Conservation (phyloP, 2,329 filamentous ascomycete species). For the Tolypocladium tropicale region DNA sequence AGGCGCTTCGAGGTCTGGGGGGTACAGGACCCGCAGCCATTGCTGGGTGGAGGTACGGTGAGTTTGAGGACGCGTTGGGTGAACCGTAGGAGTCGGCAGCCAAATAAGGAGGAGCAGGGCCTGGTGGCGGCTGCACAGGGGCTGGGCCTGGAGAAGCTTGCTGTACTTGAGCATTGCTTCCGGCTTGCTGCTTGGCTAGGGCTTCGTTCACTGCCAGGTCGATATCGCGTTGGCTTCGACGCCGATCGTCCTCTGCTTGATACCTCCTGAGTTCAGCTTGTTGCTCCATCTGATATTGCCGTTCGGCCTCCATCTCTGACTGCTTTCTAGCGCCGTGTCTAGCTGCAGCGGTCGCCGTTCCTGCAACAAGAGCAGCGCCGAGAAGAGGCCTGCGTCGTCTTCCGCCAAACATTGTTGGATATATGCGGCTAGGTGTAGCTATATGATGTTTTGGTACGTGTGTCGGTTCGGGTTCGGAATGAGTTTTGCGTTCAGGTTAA, state of each 20-base stretch:
- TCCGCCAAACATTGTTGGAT: conserved; percentile 1
- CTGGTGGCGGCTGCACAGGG: not conserved
- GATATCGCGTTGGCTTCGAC: conserved; percentile 1
- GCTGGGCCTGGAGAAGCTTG: not conserved
- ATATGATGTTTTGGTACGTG: too few species aligned
- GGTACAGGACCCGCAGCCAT: not conserved
- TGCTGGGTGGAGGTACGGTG: not conserved
- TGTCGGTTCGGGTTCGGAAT: too few species aligned
- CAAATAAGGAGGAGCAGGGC: not conserved
- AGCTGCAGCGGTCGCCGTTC: conserved; percentile 1
- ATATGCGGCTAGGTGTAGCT: not conserved
- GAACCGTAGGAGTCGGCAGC: not conserved
- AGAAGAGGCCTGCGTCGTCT: not conserved
- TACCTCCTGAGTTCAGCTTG: not conserved
- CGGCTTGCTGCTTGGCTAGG: conserved; percentile 1
- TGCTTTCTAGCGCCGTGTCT: conserved; percentile 2
- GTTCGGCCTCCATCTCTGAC: not conserved
- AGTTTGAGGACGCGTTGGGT: not conserved
- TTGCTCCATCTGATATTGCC: conserved; percentile 3
- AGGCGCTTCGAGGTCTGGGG: not conserved
- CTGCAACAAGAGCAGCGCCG: not conserved
- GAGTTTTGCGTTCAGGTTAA: too few species aligned
- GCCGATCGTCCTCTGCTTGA: not conserved
- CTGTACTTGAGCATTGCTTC: not conserved
- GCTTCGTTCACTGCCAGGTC: conserved; percentile 2